These are phyloP conservation scores for Plasmodium chabaudi DNA, from an alignment of 169 alveolate genomes.

Conservation along the genomic window DNA sequence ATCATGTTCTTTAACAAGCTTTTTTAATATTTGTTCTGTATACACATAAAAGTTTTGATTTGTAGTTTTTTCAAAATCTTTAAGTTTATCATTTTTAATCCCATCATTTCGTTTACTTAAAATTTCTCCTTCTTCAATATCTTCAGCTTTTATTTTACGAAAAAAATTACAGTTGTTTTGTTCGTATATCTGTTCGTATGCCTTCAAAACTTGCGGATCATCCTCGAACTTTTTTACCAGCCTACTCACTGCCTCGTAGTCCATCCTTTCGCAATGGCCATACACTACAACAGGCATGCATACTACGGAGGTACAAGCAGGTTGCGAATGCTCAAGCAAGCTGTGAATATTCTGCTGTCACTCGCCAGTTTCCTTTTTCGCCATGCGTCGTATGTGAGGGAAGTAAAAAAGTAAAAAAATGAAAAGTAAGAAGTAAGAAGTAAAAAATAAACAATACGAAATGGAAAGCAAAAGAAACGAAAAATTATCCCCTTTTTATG, in stretches of 20 bases:
- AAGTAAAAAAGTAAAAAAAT: background rate
- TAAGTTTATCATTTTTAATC: background rate
- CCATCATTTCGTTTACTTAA: background rate
- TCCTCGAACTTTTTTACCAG: constrained; percentile 25
- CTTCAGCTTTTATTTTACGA: constrained; percentile 23
- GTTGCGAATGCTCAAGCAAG: too few relatives aligned
- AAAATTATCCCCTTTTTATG: background rate
- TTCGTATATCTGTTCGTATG: constrained; percentile 19
- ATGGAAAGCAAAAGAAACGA: background rate
- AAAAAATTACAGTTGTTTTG: constrained; percentile 37
- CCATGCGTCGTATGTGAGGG: background rate
- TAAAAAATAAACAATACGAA: background rate
- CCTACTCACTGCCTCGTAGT: constrained; percentile 7
- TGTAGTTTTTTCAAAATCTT: constrained; percentile 36
- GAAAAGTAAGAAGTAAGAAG: background rate
- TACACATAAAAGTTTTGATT: constrained; percentile 15
- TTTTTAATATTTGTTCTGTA: constrained; percentile 77
- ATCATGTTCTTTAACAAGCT: constrained; percentile 74
- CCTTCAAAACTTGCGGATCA: constrained; percentile 27
- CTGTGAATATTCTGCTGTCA: too few relatives aligned
- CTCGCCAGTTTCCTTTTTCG: background rate
- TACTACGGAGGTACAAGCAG: too few relatives aligned
- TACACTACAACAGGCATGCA: too few relatives aligned
- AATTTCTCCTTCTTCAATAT: constrained; percentile 15
- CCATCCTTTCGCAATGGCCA: background rate